These are phyloP conservation scores for Leucocoprinus leucothites DNA, from an alignment of 768 basidiomycete genomes.

Conservation along the genomic window DNA sequence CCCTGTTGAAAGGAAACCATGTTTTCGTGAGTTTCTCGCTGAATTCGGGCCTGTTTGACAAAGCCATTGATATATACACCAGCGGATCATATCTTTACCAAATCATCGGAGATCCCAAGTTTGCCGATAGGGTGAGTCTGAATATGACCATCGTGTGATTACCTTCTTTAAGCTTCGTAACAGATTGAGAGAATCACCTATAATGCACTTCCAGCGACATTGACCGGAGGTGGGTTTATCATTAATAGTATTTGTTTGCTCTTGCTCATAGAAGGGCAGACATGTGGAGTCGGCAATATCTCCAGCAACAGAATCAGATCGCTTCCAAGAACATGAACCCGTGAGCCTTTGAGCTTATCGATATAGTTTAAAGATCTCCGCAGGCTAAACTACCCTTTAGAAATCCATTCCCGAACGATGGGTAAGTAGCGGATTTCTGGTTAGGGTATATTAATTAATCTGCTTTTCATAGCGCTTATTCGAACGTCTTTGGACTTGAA, in stretches of 20 bases:
- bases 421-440: constrained; percentile 30
- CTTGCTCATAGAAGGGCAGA: constrained; percentile 22
- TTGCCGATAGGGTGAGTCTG: constrained; percentile 40
- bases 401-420: constrained; percentile 51
- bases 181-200: constrained; percentile 46
- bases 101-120: constrained; percentile 52
- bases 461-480: constrained; percentile 33
- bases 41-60: not conserved
- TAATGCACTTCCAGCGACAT: constrained; percentile 46
- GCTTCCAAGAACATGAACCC: constrained; percentile 53
- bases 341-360: constrained; percentile 24
- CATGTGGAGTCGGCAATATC: constrained; percentile 59
- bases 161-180: not conserved
- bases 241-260: not conserved
- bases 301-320: constrained; percentile 59
- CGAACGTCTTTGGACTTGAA: constrained; percentile 48
- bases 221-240: constrained; percentile 37
- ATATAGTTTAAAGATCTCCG: not conserved
- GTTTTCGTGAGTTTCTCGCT: constrained; percentile 44
- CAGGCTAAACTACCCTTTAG: constrained; percentile 22
- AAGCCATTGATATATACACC: not conserved
- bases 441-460: not conserved
- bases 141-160: too few species aligned
- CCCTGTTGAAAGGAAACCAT: constrained; percentile 44
- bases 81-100: constrained; percentile 56